phyloP scores from a whole-genome alignment of 495 filamentous ascomycete species.

The Penicillium daleae region DNA sequence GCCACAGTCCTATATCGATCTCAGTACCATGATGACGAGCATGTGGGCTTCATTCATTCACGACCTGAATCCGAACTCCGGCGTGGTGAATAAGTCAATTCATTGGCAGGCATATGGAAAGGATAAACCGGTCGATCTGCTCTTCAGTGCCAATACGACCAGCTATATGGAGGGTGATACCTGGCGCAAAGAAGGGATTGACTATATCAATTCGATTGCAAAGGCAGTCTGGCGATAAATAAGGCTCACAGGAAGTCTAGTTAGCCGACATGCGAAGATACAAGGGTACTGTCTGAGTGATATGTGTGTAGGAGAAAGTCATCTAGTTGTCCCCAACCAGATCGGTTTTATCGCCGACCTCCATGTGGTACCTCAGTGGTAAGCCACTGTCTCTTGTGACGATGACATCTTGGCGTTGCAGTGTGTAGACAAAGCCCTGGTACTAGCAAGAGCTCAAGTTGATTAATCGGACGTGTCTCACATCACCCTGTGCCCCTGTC shows the following conservation, averaged over 20 bases:
- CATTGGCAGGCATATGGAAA: slow-evolving; percentile 51
- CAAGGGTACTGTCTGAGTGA: neutral
- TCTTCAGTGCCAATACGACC: slow-evolving; percentile 54
- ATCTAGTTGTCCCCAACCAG: neutral
- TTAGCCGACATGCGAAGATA: neutral
- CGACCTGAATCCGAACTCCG: slow-evolving; percentile 53
- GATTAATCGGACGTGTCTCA: neutral
- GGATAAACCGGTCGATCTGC: slow-evolving; percentile 44
- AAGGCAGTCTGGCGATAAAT: slow-evolving; percentile 30
- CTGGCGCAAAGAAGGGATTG: slow-evolving; percentile 50
- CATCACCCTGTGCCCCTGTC: no score
- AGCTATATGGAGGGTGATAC: slow-evolving; percentile 53
- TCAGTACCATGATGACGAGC: slow-evolving; percentile 56
- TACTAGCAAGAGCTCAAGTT: neutral
- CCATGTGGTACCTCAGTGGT: neutral
- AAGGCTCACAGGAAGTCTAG: neutral
- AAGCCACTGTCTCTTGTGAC: neutral
- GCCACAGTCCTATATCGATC: slow-evolving; percentile 45
- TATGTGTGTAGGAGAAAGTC: neutral
- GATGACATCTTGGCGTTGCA: neutral
- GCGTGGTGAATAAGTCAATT: slow-evolving; percentile 32
- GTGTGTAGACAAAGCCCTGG: neutral
- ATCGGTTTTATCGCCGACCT: neutral
- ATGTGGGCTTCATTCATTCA: slow-evolving; percentile 61
- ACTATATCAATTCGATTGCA: slow-evolving; percentile 38